Conservation (phyloP, 768 basidiomycete species). For the Hydnum rufescens region DNA sequence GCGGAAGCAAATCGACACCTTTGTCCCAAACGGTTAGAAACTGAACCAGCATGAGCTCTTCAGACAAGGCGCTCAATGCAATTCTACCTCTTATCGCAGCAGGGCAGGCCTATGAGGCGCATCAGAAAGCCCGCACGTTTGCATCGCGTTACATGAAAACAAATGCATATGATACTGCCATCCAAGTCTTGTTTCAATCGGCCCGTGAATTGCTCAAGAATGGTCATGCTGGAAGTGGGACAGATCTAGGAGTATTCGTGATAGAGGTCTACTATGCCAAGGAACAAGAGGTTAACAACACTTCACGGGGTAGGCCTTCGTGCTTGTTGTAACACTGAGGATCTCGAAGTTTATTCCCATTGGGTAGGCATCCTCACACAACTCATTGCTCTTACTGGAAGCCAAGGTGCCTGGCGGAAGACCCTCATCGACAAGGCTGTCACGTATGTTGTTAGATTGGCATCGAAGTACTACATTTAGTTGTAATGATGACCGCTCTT, state of each 20-base stretch:
- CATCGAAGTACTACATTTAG: neutral
- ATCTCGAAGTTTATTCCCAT: neutral
- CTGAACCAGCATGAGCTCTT: neutral
- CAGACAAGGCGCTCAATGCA: conserved; percentile 40
- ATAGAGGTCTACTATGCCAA: conserved; percentile 68
- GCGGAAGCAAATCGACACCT: too few relatives aligned
- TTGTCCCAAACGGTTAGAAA: too few relatives aligned
- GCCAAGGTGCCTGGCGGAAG: conserved; percentile 74
- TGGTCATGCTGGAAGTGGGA: conserved; percentile 76
- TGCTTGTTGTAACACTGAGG: neutral
- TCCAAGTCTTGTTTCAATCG: conserved; percentile 83
- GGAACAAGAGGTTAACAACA: conserved; percentile 50
- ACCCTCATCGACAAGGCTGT: conserved; percentile 70
- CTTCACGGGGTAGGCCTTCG: conserved; percentile 48
- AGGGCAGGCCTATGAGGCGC: conserved; percentile 73
- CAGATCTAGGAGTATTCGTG: conserved; percentile 62
- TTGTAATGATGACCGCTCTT: conserved; percentile 4
- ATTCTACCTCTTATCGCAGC: conserved; percentile 52
- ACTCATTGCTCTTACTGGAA: conserved; percentile 68
- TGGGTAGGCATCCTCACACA: conserved; percentile 66
- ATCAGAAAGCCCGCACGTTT: conserved; percentile 92
- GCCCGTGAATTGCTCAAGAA: conserved; percentile 75
- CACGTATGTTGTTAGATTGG: conserved; percentile 32
- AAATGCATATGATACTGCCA: conserved; percentile 60
- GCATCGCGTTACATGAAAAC: conserved; percentile 74